Evolutionary conservation across 768 basidiomycete genomes (phyloP).

Genomic region (Jaapia argillacea): DNA sequence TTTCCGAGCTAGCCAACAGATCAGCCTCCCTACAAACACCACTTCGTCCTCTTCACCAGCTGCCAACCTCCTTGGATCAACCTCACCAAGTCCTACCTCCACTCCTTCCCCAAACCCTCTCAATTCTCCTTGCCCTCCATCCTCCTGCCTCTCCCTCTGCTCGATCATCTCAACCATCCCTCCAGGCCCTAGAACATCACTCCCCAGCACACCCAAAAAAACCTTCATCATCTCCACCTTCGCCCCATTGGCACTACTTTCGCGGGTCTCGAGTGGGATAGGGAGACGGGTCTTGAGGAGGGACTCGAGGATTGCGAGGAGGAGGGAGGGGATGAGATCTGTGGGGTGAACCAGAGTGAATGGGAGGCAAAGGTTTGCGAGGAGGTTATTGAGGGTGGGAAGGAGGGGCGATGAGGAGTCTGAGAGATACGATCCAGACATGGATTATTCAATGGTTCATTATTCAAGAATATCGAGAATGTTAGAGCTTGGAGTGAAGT

Average conservation of each 20-base stretch:
- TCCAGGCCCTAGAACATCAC: constrained; percentile 49
- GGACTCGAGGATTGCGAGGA: constrained; percentile 61
- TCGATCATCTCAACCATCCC: too few relatives aligned
- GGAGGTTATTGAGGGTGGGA: constrained; percentile 33
- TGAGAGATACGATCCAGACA: too few relatives aligned
- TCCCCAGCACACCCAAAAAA: constrained; percentile 64
- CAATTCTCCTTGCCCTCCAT: too few relatives aligned
- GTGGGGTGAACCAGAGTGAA: constrained; percentile 36
- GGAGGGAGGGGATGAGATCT: constrained; percentile 63
- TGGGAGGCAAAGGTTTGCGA: constrained; percentile 33
- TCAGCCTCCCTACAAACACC: constrained; percentile 51
- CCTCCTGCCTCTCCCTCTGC: too few relatives aligned
- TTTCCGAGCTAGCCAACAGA: constrained; percentile 58
- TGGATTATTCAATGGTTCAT: too few relatives aligned
- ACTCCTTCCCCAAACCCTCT: too few relatives aligned
- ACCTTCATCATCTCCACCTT: constrained; percentile 63
- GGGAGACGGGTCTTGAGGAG: constrained; percentile 47
- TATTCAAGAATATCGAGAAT: too few relatives aligned
- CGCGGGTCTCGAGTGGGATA: constrained; percentile 24
- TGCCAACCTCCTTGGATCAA: constrained; percentile 60
- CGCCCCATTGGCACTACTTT: constrained; percentile 23
- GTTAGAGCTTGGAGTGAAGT: too few relatives aligned
- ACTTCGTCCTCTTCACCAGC: constrained; percentile 57
- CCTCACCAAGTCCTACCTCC: constrained; percentile 53
- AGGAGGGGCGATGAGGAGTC: too few relatives aligned